Base-by-base conservation (phyloP, 2,329 filamentous ascomycete genomes). In the Cladobotryum mycophilum region DNA sequence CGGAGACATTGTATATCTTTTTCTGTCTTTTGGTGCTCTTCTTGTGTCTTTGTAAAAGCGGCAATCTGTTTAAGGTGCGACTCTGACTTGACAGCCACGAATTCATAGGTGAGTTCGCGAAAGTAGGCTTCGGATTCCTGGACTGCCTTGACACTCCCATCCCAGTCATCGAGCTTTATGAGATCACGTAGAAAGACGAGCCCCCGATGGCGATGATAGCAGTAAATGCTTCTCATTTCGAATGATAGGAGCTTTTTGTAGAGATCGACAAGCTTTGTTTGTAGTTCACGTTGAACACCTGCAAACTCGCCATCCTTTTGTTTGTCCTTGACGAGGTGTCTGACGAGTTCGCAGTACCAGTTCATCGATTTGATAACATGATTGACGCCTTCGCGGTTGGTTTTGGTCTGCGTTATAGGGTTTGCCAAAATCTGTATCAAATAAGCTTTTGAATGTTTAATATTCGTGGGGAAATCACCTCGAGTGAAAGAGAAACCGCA, bases 181-280 rank as follows among this genome's bases (percentile, higher is more conserved):
- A 67, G 45, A 41, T 62, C 60, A 22, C 63, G 54, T 14, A 67
- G 44, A 37, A 70, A 61, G 9, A 56, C 58, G 6, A 58, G 13
- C 5, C 53, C 45, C 38, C 56, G 61, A 25, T 65, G 60, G 11
- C 61, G 60, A 53, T 68, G 63, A 56, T 67, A 72, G 5, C 58
- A 63, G 47, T 59, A 67, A 41, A 70, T 57, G 49, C 68, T 73
- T 56, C 68, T 70, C 49, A 73, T 71, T 55, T 68, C 62, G 54
- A 70, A 73, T 3, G 56, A 35, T n/a, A 74, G 63, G 25, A 74
- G 61, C 47, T 57, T 60, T 49, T 65, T 58, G 54, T 73, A 74
- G 20, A 74, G 65, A 25, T 62, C 38, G 25, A 65, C 47, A n/a
- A 73, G 57, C 6, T 44, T 47, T 7, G 56, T 49, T 41, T 67